Evolutionary conservation across 1,284 basidiomycete genomes (phyloP).

Genomic region (Pseudozyma tsukubaensis): DNA sequence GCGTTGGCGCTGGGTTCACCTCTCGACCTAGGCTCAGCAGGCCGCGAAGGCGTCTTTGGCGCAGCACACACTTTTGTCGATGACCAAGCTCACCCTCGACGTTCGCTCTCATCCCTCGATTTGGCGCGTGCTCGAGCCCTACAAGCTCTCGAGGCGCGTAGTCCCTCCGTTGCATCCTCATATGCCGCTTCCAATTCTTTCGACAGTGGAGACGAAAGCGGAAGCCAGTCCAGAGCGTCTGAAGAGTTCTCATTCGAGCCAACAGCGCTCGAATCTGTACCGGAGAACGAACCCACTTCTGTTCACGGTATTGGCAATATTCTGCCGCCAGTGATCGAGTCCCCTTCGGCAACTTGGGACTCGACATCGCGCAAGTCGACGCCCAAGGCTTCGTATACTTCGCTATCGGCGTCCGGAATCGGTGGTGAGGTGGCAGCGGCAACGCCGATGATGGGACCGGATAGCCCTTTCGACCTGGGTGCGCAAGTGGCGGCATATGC

Average conservation of each 20-base stretch:
- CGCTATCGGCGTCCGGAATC: slow-evolving; percentile 3
- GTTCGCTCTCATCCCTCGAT: slow-evolving; percentile 40
- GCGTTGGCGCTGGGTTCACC: slow-evolving; percentile 37
- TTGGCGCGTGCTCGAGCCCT: slow-evolving; percentile 36
- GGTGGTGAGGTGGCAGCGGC: too few relatives aligned
- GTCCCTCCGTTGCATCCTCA: slow-evolving; percentile 13
- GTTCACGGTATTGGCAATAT: too few relatives aligned
- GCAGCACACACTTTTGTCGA: slow-evolving; percentile 21
- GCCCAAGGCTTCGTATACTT: slow-evolving; percentile 25
- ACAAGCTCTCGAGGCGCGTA: slow-evolving; percentile 29
- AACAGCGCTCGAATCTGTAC: slow-evolving; percentile 39
- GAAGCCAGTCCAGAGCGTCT: slow-evolving; percentile 14
- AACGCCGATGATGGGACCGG: slow-evolving; percentile 17
- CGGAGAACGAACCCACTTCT: slow-evolving; percentile 35
- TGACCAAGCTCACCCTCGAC: slow-evolving; percentile 9
- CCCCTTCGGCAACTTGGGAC: slow-evolving; percentile 14
- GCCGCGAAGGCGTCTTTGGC: slow-evolving; percentile 31
- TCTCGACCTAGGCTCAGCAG: slow-evolving; percentile 37
- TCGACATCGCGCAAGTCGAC: slow-evolving; percentile 31
- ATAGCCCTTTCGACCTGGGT: slow-evolving; percentile 44
- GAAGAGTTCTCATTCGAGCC: slow-evolving; percentile 48
- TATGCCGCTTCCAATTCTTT: slow-evolving; percentile 15
- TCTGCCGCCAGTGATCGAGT: slow-evolving; percentile 7
- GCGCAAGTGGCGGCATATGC: slow-evolving; percentile 49
- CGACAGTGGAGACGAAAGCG: slow-evolving; percentile 29